Evolutionary conservation across 371 early-diverging fungal species (phyloP).

Genomic region (Dentiscutata heterogama): DNA sequence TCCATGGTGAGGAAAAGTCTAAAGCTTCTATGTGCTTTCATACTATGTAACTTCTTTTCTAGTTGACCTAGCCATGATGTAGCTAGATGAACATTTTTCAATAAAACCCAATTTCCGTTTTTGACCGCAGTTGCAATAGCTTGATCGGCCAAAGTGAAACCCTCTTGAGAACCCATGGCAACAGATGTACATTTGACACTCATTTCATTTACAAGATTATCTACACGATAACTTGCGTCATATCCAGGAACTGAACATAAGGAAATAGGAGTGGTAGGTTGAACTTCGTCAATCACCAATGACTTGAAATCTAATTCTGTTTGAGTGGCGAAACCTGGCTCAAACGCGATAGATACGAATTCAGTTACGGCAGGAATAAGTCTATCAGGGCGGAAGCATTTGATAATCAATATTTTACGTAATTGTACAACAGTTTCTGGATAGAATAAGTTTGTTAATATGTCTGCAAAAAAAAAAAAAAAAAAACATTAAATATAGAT

Average conservation of each 20-base stretch:
- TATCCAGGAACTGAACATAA: slow-evolving; percentile 96
- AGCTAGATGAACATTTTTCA: slow-evolving; percentile 98
- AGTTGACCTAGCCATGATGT: slow-evolving; percentile 94
- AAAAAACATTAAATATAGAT: neutral
- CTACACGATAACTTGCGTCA: slow-evolving; percentile 96
- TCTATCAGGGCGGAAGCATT: slow-evolving; percentile 92
- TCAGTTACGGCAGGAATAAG: slow-evolving; percentile 78
- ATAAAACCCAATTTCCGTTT: slow-evolving; percentile 94
- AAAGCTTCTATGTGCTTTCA: slow-evolving; percentile 88
- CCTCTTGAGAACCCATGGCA: slow-evolving; percentile 98
- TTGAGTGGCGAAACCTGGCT: slow-evolving; percentile 63
- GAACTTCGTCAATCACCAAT: slow-evolving; percentile 81
- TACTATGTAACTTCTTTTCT: slow-evolving; percentile 91
- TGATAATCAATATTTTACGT: slow-evolving; percentile 82
- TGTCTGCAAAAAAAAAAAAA: neutral
- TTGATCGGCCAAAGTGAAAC: slow-evolving; percentile 89
- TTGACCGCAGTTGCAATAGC: slow-evolving; percentile 88
- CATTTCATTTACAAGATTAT: slow-evolving; percentile 83
- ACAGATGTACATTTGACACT: slow-evolving; percentile 79
- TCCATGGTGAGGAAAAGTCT: slow-evolving; percentile 98
- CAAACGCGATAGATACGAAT: slow-evolving; percentile 86
- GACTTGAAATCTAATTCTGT: slow-evolving; percentile 77
- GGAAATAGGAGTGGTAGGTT: slow-evolving; percentile 84
- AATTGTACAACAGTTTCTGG: slow-evolving; percentile 56
- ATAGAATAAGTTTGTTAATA: no score